Evolutionary conservation across 1,284 basidiomycete genomes (phyloP).

Genomic region (Amylostereum chailletii): DNA sequence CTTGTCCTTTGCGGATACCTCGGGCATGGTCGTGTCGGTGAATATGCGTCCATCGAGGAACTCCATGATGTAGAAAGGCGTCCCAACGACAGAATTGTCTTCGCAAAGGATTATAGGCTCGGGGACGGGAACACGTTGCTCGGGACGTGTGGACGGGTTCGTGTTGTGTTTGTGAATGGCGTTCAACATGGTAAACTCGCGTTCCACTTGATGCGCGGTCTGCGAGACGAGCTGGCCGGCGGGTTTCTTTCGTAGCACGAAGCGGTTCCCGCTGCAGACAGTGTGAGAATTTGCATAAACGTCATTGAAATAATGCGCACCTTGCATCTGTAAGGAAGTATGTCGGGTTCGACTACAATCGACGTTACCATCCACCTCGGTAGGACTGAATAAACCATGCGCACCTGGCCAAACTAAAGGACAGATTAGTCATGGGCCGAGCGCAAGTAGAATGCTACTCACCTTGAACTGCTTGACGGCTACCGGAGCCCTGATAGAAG

Average conservation of each 20-base stretch:
- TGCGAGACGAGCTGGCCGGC: constrained; percentile 76
- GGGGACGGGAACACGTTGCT: constrained; percentile 73
- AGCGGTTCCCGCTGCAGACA: constrained; percentile 45
- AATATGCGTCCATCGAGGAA: constrained; percentile 91
- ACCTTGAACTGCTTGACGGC: constrained; percentile 90
- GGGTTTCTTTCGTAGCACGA: constrained; percentile 92
- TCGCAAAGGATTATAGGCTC: constrained; percentile 80
- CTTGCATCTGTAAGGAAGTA: constrained; percentile 79
- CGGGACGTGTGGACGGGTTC: constrained; percentile 37
- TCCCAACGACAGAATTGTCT: constrained; percentile 72
- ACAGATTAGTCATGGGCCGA: not conserved
- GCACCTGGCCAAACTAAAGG: constrained; percentile 70
- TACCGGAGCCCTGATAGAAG: constrained; percentile 58
- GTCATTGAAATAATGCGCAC: constrained; percentile 26
- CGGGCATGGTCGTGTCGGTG: constrained; percentile 73
- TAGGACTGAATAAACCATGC: not conserved
- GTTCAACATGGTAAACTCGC: constrained; percentile 78
- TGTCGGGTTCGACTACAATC: constrained; percentile 81
- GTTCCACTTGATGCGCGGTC: constrained; percentile 91
- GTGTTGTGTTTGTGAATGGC: constrained; percentile 73
- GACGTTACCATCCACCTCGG: not conserved
- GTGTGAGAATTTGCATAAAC: constrained; percentile 3
- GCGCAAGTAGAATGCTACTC: constrained; percentile 20
- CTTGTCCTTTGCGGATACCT: constrained; percentile 53
- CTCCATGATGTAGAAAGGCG: constrained; percentile 94